Evolutionary conservation across 306 rosid species (phyloP).

Genomic region (Prunus padus): DNA sequence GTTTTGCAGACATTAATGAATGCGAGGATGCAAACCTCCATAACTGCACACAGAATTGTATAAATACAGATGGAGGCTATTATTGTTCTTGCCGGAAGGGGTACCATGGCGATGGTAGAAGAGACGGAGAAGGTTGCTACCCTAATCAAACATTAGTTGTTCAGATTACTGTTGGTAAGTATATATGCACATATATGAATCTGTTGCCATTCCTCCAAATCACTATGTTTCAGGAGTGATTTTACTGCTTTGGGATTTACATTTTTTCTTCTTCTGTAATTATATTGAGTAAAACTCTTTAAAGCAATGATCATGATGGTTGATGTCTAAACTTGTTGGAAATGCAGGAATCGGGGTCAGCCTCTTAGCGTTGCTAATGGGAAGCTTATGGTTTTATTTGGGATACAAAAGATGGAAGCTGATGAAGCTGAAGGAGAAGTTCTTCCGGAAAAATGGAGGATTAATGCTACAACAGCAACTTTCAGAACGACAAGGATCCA

Average conservation of each 20-base stretch:
- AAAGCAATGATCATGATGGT: no score
- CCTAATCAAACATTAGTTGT: not conserved
- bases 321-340: not conserved
- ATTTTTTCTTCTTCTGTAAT: no score
- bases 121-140: slow-evolving; percentile 1
- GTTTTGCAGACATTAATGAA: slow-evolving; percentile 18
- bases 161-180: slow-evolving; percentile 1
- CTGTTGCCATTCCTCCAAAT: no score
- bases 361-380: slow-evolving; percentile 4
- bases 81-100: slow-evolving; percentile 9
- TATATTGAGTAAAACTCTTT: no score
- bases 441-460: slow-evolving; percentile 48
- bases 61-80: slow-evolving; percentile 9
- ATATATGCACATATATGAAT: not conserved
- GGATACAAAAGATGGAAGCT: slow-evolving; percentile 31
- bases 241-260: no score
- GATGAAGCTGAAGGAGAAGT: slow-evolving; percentile 24
- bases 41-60: slow-evolving; percentile 1
- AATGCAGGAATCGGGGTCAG: slow-evolving; percentile 25
- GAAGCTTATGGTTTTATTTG: slow-evolving; percentile 31
- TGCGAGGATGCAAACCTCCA: not conserved
- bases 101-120: slow-evolving; percentile 11
- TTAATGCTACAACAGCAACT: slow-evolving; percentile 30
- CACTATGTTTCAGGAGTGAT: no score
- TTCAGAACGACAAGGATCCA: slow-evolving; percentile 1